A percentile compares a stretch with the other conserved stretches of the same genome.
Evolutionary conservation across 73 alveolate genomes (phyloP).

Genomic region (Stentor coeruleus): DNA sequence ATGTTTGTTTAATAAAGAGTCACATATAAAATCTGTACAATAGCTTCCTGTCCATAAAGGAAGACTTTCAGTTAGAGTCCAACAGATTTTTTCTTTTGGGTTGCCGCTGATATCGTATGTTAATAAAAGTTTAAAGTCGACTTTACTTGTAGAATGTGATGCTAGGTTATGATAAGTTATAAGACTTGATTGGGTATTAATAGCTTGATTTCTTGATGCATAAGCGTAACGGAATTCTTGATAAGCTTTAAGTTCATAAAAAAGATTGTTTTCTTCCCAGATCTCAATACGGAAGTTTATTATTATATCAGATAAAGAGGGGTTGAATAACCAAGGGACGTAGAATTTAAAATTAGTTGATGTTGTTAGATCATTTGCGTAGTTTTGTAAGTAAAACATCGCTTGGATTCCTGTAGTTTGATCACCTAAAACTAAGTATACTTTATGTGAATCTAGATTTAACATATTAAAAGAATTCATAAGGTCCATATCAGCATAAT

Average conservation of each 20-base stretch:
- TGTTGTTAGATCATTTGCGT: background rate
- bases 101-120: background rate
- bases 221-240: background rate
- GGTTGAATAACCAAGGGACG: slow-evolving; percentile 7
- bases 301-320: background rate
- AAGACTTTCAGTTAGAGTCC: background rate
- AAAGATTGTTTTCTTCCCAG: background rate
- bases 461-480: background rate
- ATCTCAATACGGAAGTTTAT: background rate
- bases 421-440: background rate
- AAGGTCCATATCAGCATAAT: background rate
- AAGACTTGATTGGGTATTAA: background rate
- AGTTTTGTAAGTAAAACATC: background rate
- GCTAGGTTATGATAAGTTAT: background rate
- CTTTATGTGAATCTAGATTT: background rate
- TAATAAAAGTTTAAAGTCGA: background rate
- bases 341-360: background rate
- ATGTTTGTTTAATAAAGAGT: background rate
- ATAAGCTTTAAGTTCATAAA: background rate
- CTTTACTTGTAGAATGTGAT: background rate
- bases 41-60: background rate
- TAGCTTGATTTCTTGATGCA: background rate
- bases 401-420: background rate
- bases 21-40: background rate
- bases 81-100: background rate